Evolutionary conservation across 441 rosid genomes (phyloP).

Genomic region (Gossypium trilobum): DNA sequence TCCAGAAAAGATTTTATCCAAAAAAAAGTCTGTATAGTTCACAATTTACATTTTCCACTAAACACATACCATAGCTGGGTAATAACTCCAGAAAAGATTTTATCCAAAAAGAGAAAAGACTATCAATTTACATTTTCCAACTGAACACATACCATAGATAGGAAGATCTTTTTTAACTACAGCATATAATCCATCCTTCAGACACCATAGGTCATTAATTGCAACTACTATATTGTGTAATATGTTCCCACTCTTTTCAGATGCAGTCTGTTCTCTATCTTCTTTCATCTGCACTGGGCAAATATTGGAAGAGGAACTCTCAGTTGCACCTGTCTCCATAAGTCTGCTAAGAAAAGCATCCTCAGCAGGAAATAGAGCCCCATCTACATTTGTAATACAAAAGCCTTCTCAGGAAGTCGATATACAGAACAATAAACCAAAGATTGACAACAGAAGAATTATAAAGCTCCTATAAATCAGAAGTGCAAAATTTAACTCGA

Average conservation of each 20-base stretch:
- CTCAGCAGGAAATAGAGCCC: conserved; percentile 32
- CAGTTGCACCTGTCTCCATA: conserved; percentile 70
- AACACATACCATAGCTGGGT: conserved; percentile 36
- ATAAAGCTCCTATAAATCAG: background rate
- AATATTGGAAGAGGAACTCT: conserved; percentile 51
- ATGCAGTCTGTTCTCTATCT: conserved; percentile 25
- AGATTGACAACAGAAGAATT: background rate
- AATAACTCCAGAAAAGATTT: conserved; percentile 6
- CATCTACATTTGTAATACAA: conserved; percentile 36
- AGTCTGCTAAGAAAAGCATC: conserved; percentile 63
- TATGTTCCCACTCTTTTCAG: conserved; percentile 39
- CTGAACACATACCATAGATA: conserved; percentile 37
- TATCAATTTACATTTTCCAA: background rate
- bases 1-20: background rate
- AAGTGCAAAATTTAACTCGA: background rate
- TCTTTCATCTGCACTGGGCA: conserved; percentile 38
- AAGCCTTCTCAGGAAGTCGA: conserved; percentile 26
- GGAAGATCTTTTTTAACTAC: conserved; percentile 40
- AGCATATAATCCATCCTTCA: conserved; percentile 53
- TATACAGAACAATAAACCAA: conserved; percentile 11
- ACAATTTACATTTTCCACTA: background rate
- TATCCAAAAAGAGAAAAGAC: background rate
- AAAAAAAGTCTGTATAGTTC: background rate
- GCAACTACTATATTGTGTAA: conserved; percentile 40
- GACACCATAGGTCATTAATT: conserved; percentile 44